Percentiles rank a stretch among this genome's conserved stretches.
phyloP scores from a whole-genome alignment of 768 basidiomycete species.

The Russula vinacea region DNA sequence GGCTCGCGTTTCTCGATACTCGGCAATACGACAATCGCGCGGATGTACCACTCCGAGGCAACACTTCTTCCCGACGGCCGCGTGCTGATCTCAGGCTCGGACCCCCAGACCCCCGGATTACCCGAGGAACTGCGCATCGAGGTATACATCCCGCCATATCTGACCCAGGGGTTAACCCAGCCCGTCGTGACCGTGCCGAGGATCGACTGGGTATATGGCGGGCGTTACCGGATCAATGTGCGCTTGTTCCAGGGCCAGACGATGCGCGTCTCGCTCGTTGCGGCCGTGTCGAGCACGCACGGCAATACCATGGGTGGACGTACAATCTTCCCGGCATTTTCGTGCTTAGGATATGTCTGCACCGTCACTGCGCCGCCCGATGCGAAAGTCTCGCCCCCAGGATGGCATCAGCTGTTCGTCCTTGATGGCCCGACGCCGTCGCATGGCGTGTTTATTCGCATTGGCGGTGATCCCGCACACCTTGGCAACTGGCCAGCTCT shows the following conservation, averaged over 20 bases:
- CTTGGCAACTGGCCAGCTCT: constrained; percentile 73
- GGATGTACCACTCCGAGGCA: constrained; percentile 77
- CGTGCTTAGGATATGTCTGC: constrained; percentile 65
- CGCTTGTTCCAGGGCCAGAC: constrained; percentile 42
- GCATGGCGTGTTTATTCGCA: constrained; percentile 68
- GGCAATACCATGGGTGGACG: constrained; percentile 74
- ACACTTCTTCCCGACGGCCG: constrained; percentile 72
- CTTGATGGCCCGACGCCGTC: constrained; percentile 79
- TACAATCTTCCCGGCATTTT: constrained; percentile 70
- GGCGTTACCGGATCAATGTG: constrained; percentile 51
- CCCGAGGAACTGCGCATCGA: constrained; percentile 77
- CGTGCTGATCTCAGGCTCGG: constrained; percentile 73
- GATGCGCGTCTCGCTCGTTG: constrained; percentile 62
- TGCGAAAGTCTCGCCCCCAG: constrained; percentile 62
- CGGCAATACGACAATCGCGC: constrained; percentile 63
- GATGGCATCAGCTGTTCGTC: constrained; percentile 74
- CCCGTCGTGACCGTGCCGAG: constrained; percentile 57
- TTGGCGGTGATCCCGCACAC: constrained; percentile 69
- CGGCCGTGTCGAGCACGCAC: constrained; percentile 73
- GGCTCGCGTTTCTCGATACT: constrained; percentile 64
- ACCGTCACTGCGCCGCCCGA: constrained; percentile 78
- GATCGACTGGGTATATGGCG: constrained; percentile 63
- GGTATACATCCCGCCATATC: constrained; percentile 86
- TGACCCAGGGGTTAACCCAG: constrained; percentile 57
- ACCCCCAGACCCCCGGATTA: constrained; percentile 58